Evolutionary conservation across 805 yeast genomes (phyloP).

Genomic region (Ogataea glucozyma): DNA sequence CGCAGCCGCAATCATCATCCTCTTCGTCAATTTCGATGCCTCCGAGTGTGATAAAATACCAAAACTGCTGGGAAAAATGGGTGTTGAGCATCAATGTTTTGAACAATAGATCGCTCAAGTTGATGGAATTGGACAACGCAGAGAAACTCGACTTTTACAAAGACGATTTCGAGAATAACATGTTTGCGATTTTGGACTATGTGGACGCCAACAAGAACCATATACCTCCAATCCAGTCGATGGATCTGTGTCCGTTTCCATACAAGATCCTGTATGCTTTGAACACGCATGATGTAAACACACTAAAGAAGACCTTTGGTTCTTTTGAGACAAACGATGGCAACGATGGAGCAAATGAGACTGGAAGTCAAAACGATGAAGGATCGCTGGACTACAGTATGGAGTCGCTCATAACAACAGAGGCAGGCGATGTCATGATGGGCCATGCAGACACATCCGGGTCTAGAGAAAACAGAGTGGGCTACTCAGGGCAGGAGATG

Average conservation of each 20-base stretch:
- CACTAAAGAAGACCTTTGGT: constrained; percentile 30
- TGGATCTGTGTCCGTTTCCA: constrained; percentile 68
- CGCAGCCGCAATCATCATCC: constrained; percentile 20
- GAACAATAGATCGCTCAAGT: constrained; percentile 20
- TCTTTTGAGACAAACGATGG: constrained; percentile 19
- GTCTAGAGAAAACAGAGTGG: constrained; percentile 12
- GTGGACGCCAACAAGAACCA: constrained; percentile 61
- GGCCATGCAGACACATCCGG: constrained; percentile 9
- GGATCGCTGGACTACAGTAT: constrained; percentile 25
- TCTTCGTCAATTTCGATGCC: constrained; percentile 21
- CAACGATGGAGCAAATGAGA: constrained; percentile 4
- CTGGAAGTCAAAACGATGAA: constrained; percentile 9
- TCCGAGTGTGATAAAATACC: constrained; percentile 39
- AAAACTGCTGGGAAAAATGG: constrained; percentile 73
- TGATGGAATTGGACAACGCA: constrained; percentile 17
- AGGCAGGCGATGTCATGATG: constrained; percentile 28
- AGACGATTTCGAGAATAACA: constrained; percentile 40
- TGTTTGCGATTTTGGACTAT: constrained; percentile 50
- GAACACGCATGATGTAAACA: constrained; percentile 27
- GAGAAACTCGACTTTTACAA: constrained; percentile 30
- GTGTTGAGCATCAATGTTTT: constrained; percentile 49
- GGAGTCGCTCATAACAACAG: constrained; percentile 31
- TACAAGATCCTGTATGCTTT: constrained; percentile 39
- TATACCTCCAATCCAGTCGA: constrained; percentile 71
- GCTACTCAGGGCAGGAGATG: constrained; percentile 33